Base-by-base conservation (phyloP, 1,139 yeast genomes). In the Chernovozyma aurita region DNA sequence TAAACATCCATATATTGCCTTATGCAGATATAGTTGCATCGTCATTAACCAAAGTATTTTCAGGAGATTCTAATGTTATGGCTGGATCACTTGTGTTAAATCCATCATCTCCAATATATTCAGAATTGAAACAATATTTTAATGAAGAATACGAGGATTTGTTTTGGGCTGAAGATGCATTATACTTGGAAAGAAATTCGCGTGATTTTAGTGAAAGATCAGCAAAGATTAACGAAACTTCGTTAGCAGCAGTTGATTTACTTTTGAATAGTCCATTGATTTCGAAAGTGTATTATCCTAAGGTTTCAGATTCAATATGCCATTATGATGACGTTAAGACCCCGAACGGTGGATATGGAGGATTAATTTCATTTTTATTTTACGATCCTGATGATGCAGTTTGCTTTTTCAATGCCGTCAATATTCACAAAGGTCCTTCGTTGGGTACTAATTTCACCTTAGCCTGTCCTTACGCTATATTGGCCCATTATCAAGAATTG, bases 31-130 rank as follows among this genome's bases (percentile, higher is more conserved):
- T 90, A 42, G 84, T 86, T 13, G 95, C 84, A 28, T 78, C 94
- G 17, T 86, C 96, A 17, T 69, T 92, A 44, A 90, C 97, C 9
- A 92, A 92, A 57, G 86, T 90, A 12, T 92, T 92, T 52, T 82
- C 94, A 21, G 97, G 97, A 14, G 97, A 87, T 55, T 83, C 95
- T 31, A 88, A 90, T 52, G 97, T 92, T 36, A 85, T 90, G 90
- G 96, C 92, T 0, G 98, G 98, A 4, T 81, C 94, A 12, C 61
- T 90, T 43, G 81, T 88, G 9, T 62, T 92, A 47, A 92, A 90
- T 53, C 85, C 92, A 6, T 52, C 67, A 11, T 73, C 92, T 12
- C 63, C 61, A 31, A 63, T 61, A 42, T 87, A 85, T 58, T 37
- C 47, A 1, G 47, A 48, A 29, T 72, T 90, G 37, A 80, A 82